Evolutionary conservation across 2,329 filamentous ascomycete genomes (phyloP).

Genomic region (Myriangium duriaei): DNA sequence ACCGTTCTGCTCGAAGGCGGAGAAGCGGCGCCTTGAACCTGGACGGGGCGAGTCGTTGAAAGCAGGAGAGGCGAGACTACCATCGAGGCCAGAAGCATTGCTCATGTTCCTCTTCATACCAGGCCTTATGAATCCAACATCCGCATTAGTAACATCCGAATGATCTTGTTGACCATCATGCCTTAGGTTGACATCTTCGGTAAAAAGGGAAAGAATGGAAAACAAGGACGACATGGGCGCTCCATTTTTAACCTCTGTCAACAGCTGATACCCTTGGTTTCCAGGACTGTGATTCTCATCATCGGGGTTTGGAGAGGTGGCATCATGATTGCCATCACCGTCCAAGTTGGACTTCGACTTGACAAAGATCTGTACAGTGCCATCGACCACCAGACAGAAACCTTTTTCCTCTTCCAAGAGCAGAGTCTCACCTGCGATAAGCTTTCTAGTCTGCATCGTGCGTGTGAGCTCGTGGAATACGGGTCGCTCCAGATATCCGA

Average conservation of each 20-base stretch:
- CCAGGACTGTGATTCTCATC: constrained; percentile 32
- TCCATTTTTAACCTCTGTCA: constrained; percentile 95
- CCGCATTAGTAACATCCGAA: not conserved
- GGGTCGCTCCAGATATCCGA: constrained; percentile 88
- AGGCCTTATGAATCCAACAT: constrained; percentile 3
- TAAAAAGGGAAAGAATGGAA: constrained; percentile 93
- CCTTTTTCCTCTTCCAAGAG: constrained; percentile 95
- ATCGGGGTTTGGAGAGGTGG: constrained; percentile 32
- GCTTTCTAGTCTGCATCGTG: constrained; percentile 94
- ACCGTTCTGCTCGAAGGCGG: constrained; percentile 6
- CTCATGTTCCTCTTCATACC: constrained; percentile 5
- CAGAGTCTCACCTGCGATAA: constrained; percentile 91
- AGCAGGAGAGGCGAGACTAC: constrained; percentile 5
- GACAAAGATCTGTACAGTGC: constrained; percentile 93
- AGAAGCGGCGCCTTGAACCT: constrained; percentile 15
- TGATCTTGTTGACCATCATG: constrained; percentile 54
- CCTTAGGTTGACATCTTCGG: constrained; percentile 77
- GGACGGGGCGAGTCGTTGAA: constrained; percentile 8
- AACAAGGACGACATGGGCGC: constrained; percentile 98
- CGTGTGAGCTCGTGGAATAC: constrained; percentile 96
- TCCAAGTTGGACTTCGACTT: constrained; percentile 78
- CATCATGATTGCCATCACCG: constrained; percentile 26
- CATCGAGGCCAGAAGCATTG: constrained; percentile 3
- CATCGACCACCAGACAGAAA: constrained; percentile 94
- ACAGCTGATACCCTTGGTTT: constrained; percentile 79